Conservation (phyloP, 176 grass and related monocot genomes). For the Carex kokanica region DNA sequence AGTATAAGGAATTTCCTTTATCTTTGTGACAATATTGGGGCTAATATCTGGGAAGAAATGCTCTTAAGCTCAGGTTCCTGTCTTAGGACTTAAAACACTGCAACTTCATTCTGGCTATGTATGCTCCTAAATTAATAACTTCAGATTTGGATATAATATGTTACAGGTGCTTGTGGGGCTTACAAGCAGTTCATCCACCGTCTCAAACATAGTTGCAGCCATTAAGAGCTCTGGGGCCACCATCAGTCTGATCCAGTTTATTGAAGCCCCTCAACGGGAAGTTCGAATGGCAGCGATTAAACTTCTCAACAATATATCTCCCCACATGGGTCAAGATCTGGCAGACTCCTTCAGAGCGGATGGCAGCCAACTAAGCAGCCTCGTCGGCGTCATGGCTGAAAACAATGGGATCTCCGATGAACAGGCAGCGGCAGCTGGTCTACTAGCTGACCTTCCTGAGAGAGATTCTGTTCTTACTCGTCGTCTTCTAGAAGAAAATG, state of each 20-base stretch:
- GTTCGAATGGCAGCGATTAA: conserved; percentile 87
- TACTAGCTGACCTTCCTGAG: conserved; percentile 75
- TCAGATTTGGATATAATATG: no score
- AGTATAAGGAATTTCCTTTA: neutral
- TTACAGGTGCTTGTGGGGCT: no score
- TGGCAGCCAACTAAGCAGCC: conserved; percentile 74
- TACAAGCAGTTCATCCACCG: no score
- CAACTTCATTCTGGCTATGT: no score
- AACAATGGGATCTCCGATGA: conserved; percentile 88
- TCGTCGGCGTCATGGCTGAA: conserved; percentile 73
- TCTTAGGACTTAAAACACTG: no score
- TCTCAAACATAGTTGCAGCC: conserved; percentile 69
- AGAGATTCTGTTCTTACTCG: conserved; percentile 61
- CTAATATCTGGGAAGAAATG: no score
- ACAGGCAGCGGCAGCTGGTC: conserved; percentile 81
- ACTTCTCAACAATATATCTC: conserved; percentile 72
- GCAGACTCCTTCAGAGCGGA: conserved; percentile 75
- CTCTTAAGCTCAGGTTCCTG: no score
- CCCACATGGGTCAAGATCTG: conserved; percentile 80
- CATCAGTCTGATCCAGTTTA: conserved; percentile 90
- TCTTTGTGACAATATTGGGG: no score
- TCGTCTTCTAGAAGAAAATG: conserved; percentile 78
- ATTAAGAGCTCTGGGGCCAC: conserved; percentile 94
- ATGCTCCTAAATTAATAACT: no score
- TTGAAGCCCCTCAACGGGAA: conserved; percentile 96